A percentile compares a stretch with the other conserved stretches of the same genome.
These are phyloP conservation scores for Paulownia fortunei DNA, from an alignment of 257 asterid genomes.

Conservation along the genomic window DNA sequence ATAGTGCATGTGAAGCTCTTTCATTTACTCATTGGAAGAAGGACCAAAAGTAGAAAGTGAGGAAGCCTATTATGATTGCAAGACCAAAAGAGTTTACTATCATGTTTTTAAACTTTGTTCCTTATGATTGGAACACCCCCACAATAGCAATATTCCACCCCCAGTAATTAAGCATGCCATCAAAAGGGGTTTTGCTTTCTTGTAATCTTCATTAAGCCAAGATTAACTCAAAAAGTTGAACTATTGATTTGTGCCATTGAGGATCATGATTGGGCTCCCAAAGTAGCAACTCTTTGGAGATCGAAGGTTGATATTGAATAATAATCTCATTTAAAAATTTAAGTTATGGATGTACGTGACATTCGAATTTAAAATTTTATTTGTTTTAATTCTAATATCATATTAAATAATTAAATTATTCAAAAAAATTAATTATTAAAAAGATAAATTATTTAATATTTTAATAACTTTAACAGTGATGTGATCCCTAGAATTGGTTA, in stretches of 20 bases:
- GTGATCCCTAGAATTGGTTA: background rate
- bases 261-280: background rate
- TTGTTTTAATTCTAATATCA: too few relatives aligned
- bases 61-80: background rate
- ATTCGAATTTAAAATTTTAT: too few relatives aligned
- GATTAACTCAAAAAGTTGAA: constrained; percentile 10
- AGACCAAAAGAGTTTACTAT: background rate
- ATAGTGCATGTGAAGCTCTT: background rate
- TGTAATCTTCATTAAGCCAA: constrained; percentile 22
- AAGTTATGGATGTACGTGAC: too few relatives aligned
- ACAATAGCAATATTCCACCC: background rate
- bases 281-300: background rate
- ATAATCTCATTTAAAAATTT: too few relatives aligned
- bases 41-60: constrained; percentile 21
- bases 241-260: background rate
- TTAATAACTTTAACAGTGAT: too few relatives aligned
- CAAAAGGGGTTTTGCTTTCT: constrained; percentile 30
- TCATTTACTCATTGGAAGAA: constrained; percentile 22
- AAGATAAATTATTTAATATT: too few relatives aligned
- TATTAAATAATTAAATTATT: too few relatives aligned
- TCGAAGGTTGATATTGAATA: too few relatives aligned
- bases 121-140: constrained; percentile 22
- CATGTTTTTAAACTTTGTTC: constrained; percentile 1
- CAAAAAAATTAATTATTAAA: too few relatives aligned
- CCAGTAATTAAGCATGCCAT: background rate